Evolutionary conservation across 2,329 filamentous ascomycete species (phyloP).

Genomic region (Paramyrothecium sp.): DNA sequence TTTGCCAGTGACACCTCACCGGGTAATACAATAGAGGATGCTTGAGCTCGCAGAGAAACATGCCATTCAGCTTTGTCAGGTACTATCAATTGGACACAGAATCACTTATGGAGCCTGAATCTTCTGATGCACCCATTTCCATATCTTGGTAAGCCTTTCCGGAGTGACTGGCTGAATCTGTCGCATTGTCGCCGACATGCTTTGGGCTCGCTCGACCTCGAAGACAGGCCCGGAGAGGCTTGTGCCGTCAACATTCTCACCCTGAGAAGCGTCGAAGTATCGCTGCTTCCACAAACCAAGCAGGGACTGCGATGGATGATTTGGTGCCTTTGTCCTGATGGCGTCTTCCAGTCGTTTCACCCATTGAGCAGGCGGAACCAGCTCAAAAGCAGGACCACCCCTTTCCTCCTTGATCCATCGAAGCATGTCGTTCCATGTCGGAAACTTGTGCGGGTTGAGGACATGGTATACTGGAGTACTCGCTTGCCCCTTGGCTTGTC

Average conservation of each 20-base stretch:
- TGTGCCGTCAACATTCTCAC: not conserved
- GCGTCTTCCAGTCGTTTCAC: constrained; percentile 11
- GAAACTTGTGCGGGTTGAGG: constrained; percentile 14
- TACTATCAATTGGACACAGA: not conserved
- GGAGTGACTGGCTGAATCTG: constrained; percentile 10
- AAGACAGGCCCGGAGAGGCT: not conserved
- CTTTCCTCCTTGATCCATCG: constrained; percentile 11
- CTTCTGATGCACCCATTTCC: constrained; percentile 16
- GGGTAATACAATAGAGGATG: too few relatives aligned
- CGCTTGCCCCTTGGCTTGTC: not conserved
- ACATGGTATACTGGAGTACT: constrained; percentile 17
- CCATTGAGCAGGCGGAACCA: constrained; percentile 12
- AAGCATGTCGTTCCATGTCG: constrained; percentile 17
- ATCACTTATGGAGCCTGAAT: not conserved
- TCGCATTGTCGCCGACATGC: constrained; percentile 9
- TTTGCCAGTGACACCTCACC: too few relatives aligned
- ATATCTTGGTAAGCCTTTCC: constrained; percentile 14
- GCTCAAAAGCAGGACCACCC: not conserved
- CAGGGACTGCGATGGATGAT: constrained; percentile 18
- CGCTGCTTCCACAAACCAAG: constrained; percentile 18
- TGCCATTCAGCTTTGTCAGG: not conserved
- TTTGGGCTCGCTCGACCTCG: constrained; percentile 6
- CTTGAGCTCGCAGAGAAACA: too few relatives aligned
- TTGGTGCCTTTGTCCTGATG: not conserved
- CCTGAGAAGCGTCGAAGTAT: not conserved